A percentile compares a stretch with the other conserved stretches of the same genome.
phyloP scores from a whole-genome alignment of 305 asterid genomes.

The Galium porrigens region DNA sequence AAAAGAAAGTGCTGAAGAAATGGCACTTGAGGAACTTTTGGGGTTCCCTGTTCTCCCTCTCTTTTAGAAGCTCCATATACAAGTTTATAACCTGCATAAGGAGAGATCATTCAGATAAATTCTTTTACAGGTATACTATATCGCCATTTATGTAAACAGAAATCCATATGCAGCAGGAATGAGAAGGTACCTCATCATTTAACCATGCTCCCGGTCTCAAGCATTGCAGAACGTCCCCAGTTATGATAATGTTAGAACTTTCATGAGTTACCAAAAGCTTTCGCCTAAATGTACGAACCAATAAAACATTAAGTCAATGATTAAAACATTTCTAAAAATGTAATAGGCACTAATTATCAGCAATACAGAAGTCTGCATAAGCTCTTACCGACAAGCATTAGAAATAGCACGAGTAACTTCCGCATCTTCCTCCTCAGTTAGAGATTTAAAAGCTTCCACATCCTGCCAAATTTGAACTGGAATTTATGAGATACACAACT shows the following conservation, averaged over 20 bases:
- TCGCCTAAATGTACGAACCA: constrained; percentile 23
- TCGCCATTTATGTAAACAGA: background rate
- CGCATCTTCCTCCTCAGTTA: constrained; percentile 40
- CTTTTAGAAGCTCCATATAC: constrained; percentile 70
- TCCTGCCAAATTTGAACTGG: constrained; percentile 26
- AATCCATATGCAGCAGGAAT: background rate
- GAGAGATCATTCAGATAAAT: constrained; percentile 10
- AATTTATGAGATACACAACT: constrained; percentile 9
- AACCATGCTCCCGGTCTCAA: constrained; percentile 58
- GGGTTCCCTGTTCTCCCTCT: constrained; percentile 64
- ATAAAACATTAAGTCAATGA: background rate
- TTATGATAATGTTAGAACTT: constrained; percentile 50
- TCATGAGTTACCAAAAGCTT: constrained; percentile 42
- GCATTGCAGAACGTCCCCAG: constrained; percentile 56
- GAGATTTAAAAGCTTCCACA: constrained; percentile 45
- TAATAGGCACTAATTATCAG: background rate
- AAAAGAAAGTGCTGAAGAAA: constrained; percentile 72
- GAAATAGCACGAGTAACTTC: constrained; percentile 32
- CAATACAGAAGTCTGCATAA: background rate
- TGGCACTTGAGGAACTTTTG: constrained; percentile 67
- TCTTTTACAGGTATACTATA: constrained; percentile 3
- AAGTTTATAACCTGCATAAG: constrained; percentile 61
- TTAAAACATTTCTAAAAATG: background rate
- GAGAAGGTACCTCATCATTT: constrained; percentile 58
- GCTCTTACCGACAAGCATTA: constrained; percentile 30